phyloP scores from a whole-genome alignment of 371 early-diverging fungal genomes.

The Actinomucor elegans region DNA sequence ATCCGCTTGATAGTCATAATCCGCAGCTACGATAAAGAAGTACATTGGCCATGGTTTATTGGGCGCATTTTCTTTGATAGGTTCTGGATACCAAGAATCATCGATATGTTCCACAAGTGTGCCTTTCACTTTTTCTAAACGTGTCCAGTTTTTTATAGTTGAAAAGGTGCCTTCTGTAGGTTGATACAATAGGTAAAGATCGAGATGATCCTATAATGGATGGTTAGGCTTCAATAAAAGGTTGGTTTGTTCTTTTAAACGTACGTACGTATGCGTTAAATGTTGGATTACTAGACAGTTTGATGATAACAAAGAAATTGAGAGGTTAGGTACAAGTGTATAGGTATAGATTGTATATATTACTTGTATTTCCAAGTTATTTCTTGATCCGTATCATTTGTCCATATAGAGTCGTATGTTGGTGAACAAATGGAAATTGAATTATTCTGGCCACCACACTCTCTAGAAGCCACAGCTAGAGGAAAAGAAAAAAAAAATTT shows the following conservation, averaged over 20 bases:
- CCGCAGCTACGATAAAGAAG: conserved; percentile 28
- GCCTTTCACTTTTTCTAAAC: conserved; percentile 20
- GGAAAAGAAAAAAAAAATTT: neutral
- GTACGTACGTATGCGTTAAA: conserved; percentile 23
- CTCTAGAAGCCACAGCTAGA: conserved; percentile 32
- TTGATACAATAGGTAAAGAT: conserved; percentile 31
- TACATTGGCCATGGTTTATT: conserved; percentile 32
- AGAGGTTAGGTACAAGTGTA: neutral
- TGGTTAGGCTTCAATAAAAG: neutral
- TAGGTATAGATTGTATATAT: too few relatives aligned
- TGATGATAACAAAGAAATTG: neutral
- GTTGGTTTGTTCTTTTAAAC: neutral
- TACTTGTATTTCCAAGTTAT: conserved; percentile 52
- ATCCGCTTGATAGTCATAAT: conserved; percentile 25
- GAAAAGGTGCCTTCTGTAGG: conserved; percentile 10
- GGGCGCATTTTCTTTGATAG: conserved; percentile 19
- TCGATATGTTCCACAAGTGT: conserved; percentile 30
- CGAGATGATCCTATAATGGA: conserved; percentile 19
- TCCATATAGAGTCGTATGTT: conserved; percentile 26
- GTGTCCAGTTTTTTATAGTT: conserved; percentile 26
- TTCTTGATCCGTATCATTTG: conserved; percentile 37
- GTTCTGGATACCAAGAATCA: conserved; percentile 35
- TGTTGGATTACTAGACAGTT: conserved; percentile 21
- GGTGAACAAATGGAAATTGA: conserved; percentile 40
- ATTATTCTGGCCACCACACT: conserved; percentile 32